Evolutionary conservation across 2,329 filamentous ascomycete genomes (phyloP), one percentile per base, ranked within the genome.

Genomic region (Fusarium sp.): DNA sequence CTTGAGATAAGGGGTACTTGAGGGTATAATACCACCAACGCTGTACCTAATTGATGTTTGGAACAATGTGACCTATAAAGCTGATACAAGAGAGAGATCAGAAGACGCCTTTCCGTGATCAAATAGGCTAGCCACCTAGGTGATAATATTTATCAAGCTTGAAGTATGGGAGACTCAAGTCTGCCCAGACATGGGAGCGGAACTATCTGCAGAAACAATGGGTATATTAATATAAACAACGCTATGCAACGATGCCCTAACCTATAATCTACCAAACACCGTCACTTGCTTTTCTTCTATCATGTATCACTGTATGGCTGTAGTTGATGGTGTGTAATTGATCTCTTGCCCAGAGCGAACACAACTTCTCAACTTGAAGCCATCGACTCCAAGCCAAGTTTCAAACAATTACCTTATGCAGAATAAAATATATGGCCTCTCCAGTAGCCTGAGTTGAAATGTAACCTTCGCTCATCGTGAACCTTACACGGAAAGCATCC

Each of bases 221-320:
- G 51, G 33, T 57, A 63, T 64, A 50, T 33, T 37, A 13, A 27
- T 27, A 11, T 29, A 58, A 63, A 40, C 11, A 37, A 58, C 21
- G 50, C 10, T 36, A 35, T 46, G 25, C 40, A 54, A 35, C 29
- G 10, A 39, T 37, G 31, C 27, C 9, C 35, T 18, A 31, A 25
- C 9, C 36, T 29, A 14, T 11, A 41, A 18, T 4, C 13, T 9
- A 11, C 42, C 15, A 27, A 13, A 18, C 4, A 11, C 41, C 7
- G n/a, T 5, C 23, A 5, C 23, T 1, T n/a, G 17, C 18, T 46
- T 42, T 27, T 20, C 23, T 27, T 20, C 23, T 48, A 8, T 25
- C 4, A 17, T 7, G 5, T 11, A 42, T 21, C 18, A 6, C 21
- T 17, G 15, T 39, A 46, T 17, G 21, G n/a, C 18, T 23, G 41